Conservation (phyloP, 805 yeast genomes). For the Candida parachauliodes region DNA sequence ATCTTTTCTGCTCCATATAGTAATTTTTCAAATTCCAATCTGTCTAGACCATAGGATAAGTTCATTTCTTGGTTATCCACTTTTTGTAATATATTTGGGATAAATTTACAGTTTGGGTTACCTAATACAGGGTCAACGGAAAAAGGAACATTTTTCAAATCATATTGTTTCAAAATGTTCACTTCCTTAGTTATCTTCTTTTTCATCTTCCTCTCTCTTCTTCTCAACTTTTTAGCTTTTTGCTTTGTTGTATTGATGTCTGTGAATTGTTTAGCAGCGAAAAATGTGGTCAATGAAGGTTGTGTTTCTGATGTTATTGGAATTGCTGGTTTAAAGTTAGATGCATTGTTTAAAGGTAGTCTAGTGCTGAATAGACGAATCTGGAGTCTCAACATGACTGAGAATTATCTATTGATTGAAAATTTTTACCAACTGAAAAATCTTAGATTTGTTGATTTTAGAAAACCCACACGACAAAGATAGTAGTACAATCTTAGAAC, state of each 20-base stretch:
- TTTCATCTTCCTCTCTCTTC: constrained; percentile 38
- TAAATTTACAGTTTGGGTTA: constrained; percentile 58
- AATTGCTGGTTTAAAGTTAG: constrained; percentile 9
- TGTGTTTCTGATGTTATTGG: neutral
- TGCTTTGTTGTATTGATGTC: constrained; percentile 29
- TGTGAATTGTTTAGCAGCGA: constrained; percentile 37
- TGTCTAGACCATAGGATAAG: constrained; percentile 55
- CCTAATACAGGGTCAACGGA: constrained; percentile 85
- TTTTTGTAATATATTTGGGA: constrained; percentile 63
- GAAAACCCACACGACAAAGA: neutral
- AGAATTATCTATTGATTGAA: neutral
- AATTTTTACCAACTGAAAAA: neutral
- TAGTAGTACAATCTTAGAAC: too few relatives aligned
- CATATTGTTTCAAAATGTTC: constrained; percentile 38
- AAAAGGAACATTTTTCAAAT: constrained; percentile 27
- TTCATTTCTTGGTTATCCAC: constrained; percentile 57
- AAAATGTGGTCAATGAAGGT: constrained; percentile 15
- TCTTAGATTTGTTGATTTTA: constrained; percentile 1
- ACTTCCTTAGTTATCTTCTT: constrained; percentile 39
- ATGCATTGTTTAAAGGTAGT: constrained; percentile 9
- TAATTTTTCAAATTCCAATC: constrained; percentile 69
- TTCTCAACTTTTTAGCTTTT: constrained; percentile 30
- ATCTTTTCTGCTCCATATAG: constrained; percentile 75
- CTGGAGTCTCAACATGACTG: constrained; percentile 3
- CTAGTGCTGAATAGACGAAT: constrained; percentile 18